A percentile compares a stretch with the other conserved stretches of the same genome.
Evolutionary conservation across 306 rosid genomes (phyloP).

Genomic region (Sophora flavescens): DNA sequence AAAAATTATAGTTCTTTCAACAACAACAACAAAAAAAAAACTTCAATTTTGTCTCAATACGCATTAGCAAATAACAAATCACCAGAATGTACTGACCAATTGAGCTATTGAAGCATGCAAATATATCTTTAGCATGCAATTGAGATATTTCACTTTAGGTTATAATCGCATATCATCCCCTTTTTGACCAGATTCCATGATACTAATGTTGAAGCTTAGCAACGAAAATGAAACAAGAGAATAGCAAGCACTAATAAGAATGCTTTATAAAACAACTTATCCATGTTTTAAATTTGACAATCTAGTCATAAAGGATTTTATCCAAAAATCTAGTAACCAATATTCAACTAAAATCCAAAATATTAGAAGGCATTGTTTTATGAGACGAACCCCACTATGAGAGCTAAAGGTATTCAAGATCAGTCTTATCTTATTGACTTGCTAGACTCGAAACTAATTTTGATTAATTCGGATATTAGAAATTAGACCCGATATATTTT

Average conservation of each 20-base stretch:
- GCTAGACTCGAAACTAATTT: too few species aligned
- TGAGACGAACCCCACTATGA: conserved; percentile 16
- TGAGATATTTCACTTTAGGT: conserved; percentile 8
- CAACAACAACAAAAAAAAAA: too few species aligned
- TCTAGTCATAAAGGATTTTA: too few species aligned
- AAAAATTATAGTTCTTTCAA: too few species aligned
- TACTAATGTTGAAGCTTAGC: not conserved
- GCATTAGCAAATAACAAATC: not conserved
- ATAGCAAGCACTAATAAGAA: not conserved
- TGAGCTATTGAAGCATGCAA: conserved; percentile 1
- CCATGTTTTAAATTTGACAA: not conserved
- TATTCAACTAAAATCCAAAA: conserved; percentile 27
- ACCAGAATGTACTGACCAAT: not conserved
- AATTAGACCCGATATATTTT: too few species aligned
- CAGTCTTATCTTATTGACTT: too few species aligned
- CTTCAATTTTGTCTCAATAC: too few species aligned
- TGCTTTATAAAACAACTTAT: not conserved
- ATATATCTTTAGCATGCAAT: not conserved
- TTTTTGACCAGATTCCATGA: conserved; percentile 9
- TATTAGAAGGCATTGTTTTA: not conserved
- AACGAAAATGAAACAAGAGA: not conserved
- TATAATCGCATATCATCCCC: not conserved
- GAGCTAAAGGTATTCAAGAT: too few species aligned
- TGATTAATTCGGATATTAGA: too few species aligned
- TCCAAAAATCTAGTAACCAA: too few species aligned